These are phyloP conservation scores for Synchytrium microbalum DNA, from an alignment of 371 early-diverging fungal species.

Conservation along the genomic window DNA sequence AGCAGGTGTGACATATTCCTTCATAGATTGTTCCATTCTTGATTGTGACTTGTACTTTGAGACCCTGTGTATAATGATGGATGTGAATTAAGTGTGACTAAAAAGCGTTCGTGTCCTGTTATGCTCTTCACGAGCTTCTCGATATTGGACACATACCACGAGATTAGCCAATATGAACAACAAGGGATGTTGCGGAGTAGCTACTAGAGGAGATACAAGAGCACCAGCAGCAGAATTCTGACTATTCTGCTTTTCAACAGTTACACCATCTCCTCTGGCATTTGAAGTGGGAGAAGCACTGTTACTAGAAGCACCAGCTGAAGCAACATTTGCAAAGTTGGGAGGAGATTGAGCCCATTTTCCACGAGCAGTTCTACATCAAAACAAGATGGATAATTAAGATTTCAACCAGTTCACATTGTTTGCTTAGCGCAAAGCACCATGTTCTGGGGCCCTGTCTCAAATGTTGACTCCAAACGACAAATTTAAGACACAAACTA, in stretches of 20 bases:
- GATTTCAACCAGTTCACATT: too few relatives aligned
- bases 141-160: constrained; percentile 47
- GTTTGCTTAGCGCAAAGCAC: too few relatives aligned
- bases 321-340: not conserved
- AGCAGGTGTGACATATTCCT: constrained; percentile 69
- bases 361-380: not conserved
- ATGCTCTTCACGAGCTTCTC: too few relatives aligned
- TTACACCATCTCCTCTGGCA: too few relatives aligned
- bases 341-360: not conserved
- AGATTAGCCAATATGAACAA: constrained; percentile 63
- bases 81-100: too few relatives aligned
- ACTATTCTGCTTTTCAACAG: not conserved
- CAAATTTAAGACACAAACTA: too few relatives aligned
- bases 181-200: constrained; percentile 52
- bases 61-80: constrained; percentile 60
- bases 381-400: too few relatives aligned
- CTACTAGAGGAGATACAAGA: not conserved
- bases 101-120: too few relatives aligned
- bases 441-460: too few relatives aligned
- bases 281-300: not conserved
- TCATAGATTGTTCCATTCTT: constrained; percentile 59
- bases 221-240: not conserved
- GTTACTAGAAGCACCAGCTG: not conserved
- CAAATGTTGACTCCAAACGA: too few relatives aligned
- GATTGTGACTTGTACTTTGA: constrained; percentile 57